These are phyloP conservation scores for Termitomyces sp. DNA, from an alignment of 768 basidiomycete species.

Conservation along the genomic window DNA sequence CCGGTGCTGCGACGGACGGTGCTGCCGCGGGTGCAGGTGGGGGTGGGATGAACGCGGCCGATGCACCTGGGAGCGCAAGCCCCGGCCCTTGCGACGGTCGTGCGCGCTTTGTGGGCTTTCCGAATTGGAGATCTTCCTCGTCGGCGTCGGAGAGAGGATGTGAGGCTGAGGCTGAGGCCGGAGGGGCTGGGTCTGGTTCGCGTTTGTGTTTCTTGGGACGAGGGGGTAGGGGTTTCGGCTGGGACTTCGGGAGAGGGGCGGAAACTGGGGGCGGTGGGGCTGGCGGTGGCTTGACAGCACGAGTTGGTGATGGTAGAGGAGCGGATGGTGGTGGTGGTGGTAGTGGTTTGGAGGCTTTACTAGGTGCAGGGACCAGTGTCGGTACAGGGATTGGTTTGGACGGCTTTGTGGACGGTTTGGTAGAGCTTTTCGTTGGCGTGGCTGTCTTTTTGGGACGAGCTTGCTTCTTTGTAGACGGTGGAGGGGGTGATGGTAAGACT, in stretches of 20 bases:
- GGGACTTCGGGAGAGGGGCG: background rate
- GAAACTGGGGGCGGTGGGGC: background rate
- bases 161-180: background rate
- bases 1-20: background rate
- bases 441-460: background rate
- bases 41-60: slow-evolving; percentile 24
- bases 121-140: slow-evolving; percentile 49
- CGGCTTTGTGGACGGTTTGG: background rate
- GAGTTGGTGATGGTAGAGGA: slow-evolving; percentile 5
- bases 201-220: slow-evolving; percentile 21
- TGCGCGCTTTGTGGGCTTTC: slow-evolving; percentile 40
- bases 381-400: background rate
- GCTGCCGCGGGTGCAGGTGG: slow-evolving; percentile 17
- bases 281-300: slow-evolving; percentile 2
- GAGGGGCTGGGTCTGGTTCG: slow-evolving; percentile 18
- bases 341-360: slow-evolving; percentile 12
- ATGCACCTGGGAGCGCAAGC: slow-evolving; percentile 37
- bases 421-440: background rate
- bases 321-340: slow-evolving; percentile 11
- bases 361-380: background rate
- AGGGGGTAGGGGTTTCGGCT: slow-evolving; percentile 8
- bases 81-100: slow-evolving; percentile 21
- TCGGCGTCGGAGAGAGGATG: slow-evolving; percentile 27
- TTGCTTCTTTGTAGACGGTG: background rate
- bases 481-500: slow-evolving; percentile 21